Base-by-base conservation (phyloP, 192 early-diverging fungal genomes). In the Linnemannia zychae region DNA sequence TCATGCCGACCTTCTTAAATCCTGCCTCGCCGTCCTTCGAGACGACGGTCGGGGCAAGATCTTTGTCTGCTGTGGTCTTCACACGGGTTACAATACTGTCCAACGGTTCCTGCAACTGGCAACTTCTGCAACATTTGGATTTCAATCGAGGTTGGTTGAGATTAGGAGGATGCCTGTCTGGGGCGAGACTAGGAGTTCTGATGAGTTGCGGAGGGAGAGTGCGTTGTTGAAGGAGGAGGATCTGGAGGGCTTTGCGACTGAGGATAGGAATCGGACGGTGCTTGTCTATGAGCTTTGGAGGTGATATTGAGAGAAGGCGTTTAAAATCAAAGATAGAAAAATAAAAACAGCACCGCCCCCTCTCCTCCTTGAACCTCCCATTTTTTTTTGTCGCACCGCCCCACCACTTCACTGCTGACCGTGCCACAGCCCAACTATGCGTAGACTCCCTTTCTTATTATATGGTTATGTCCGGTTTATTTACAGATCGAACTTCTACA, bases 21-120 rank as follows among this genome's bases (percentile, higher is more conserved):
- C 82, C 9, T 84, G 82, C 33, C 49, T 50, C 15, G 37, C 77
- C 3, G 77, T 84, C 16, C 77, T 84, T 0, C 20, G 67, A 9
- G 33, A 74, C 22, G 47, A 24, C 4, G 37, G 47, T 5, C 47
- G 28, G 7, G 82, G 82, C 66, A 76, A 67, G 82, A 75, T 84
- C 16, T 44, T 84, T 48, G 67, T 84, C 22, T 84, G 82, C 48
- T 84, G 82, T 49, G 82, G 82, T 4, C 73, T 84, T 16, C 82
- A 84, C 63, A 72, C 82, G 1, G 82, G 82, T 0, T 84, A 75
- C 37, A 67, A 40, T 24, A 46, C 77, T 50, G 82, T 84, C 11
- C 76, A 84, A 38, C 50, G 77, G 22, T 84, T 84, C 63, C 24
- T 84, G 77, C 16, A 76, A 2, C 40, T 84, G 47, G 82, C 82